Base-by-base conservation (phyloP, 2,329 filamentous ascomycete genomes). In the Aureobasidium melanogenum region DNA sequence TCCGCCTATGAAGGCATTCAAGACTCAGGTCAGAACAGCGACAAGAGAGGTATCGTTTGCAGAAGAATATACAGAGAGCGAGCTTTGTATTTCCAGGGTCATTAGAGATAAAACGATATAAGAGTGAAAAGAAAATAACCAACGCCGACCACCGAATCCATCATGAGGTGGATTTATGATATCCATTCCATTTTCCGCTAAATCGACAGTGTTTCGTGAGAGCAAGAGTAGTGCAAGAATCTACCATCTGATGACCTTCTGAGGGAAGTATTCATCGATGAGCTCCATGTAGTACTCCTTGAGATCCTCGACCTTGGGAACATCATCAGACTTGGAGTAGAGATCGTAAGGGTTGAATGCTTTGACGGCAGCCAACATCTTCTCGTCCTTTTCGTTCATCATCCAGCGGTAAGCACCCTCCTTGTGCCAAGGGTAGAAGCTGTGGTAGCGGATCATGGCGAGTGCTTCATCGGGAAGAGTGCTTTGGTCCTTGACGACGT, bases 381-480 rank as follows among this genome's bases (percentile, higher is more conserved):
- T 81, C 73, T 87, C 77, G 68, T 96, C 91, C 71, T 91, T 87
- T 63, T 88, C 85, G 72, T 87, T 82, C 91, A 96, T 96, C 73
- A 96, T 82, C 75, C 90, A 84, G 63, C 76, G 75, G 76, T 96
- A 96, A 7, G 89, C 91, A 60, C 87, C 87, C 73, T 88, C 86
- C 64, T 81, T 84, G 76, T 96, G 91, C 91, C 91, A 96, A 17
- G 91, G 87, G 76, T 96, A 96, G 77, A 96, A 96, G 6, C 86
- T 90, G 77, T 96, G 91, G 76, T 95, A 96, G 61, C 91, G 81
- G 72, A 96, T 94, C 89, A 96, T 96, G 63, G 91, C 91, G 12
- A 96, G 81, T 0, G 88, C 88, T 80, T 96, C 91, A 50, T 82
- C 80, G 0, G 91, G 91, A 46, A 96, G 80, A 0, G 79, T 87